Evolutionary conservation across 495 filamentous ascomycete genomes (phyloP), one percentile per base, ranked within the genome.

Genomic region (Neurospora sp.): DNA sequence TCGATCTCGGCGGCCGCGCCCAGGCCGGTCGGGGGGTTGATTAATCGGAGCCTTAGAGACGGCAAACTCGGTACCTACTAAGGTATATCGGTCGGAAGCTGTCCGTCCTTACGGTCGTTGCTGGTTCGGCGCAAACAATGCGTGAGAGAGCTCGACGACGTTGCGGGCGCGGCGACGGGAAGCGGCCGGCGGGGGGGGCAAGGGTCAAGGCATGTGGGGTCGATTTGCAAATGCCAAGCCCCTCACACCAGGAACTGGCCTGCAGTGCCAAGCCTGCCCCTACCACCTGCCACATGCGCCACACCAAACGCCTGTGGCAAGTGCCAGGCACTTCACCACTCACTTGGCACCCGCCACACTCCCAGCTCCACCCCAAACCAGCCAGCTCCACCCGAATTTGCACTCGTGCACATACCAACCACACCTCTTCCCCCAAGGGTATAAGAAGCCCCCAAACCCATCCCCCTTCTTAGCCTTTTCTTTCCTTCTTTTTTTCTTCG

Each of bases 401-500:
- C 72, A 74, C 20, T n/a, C 27, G 72, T 74, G 78, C 79, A 81
- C 78, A 66, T 74, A 69, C 75, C 78, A 77, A 3, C 2, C 0
- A 1, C 14, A 4, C 7, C 27, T 2, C 27, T 1, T 18, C 8
- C 12, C 10, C 1, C 0, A 2, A 11, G 37, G 31, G n/a, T 78
- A 78, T 79, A 75, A 70, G 53, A 76, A 48, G 11, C 31, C 11
- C n/a, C 0, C 1, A 37, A 40, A 3, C 38, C 72, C 40, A 3
- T 68, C 40, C 53, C 1, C 27, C 40, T 68, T 75, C 70, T 80
- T 77, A 46, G 46, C 39, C 68, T 61, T 73, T 74, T 73, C 40
- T 53, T 77, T 74, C 72, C 59, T 77, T 69, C 42, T 77, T 76
- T 77, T 73, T 74, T 75, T 77, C 74, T 66, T 75, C 61, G 73